Evolutionary conservation across 2,329 filamentous ascomycete species (phyloP), one percentile per base, ranked within the genome.

Genomic region (Nothopassalora personata): DNA sequence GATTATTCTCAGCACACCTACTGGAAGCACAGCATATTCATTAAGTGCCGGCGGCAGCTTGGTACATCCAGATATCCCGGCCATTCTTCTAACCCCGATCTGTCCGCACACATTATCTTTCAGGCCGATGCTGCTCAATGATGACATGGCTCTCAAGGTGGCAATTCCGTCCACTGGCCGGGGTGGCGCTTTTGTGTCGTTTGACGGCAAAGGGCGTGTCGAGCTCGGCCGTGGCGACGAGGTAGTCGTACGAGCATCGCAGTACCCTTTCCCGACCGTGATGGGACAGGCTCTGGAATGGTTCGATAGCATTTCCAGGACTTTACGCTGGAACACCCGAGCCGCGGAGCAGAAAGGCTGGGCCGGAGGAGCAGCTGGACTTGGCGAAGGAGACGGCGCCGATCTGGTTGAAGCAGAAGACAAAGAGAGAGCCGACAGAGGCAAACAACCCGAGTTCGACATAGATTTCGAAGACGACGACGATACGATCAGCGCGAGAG

Each of bases 91-190:
- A 56, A 99, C 94, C 0, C 94, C 94, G 19, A 97, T 99, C 74
- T 99, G 94, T 76, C 94, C 94, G 8, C 94, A 99, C 72, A 97
- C 93, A 0, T 82, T 99, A 15, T 96, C 91, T 13, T 99, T 99
- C 84, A 86, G 94, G 9, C 94, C 94, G 34, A 97, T 99, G 94
- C 89, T 99, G 7, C 85, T 99, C 52, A 96, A 91, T 52, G 94
- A 99, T 77, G 94, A 90, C 57, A 90, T 97, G 81, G 86, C 92
- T 15, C 84, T 99, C 61, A 90, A 92, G 53, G 90, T 99, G 54
- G 88, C 89, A 5, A 87, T 99, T 11, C 94, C 94, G 0, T 82
- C 83, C 63, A 86, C 87, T 70, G 95, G 90, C 43, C 89, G 94
- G 50, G 93, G 92, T 15, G 96, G 91, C 0, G 94, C 94, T 1